These are phyloP conservation scores for Pichia paraexigua DNA, from an alignment of 805 yeast species.

Conservation along the genomic window DNA sequence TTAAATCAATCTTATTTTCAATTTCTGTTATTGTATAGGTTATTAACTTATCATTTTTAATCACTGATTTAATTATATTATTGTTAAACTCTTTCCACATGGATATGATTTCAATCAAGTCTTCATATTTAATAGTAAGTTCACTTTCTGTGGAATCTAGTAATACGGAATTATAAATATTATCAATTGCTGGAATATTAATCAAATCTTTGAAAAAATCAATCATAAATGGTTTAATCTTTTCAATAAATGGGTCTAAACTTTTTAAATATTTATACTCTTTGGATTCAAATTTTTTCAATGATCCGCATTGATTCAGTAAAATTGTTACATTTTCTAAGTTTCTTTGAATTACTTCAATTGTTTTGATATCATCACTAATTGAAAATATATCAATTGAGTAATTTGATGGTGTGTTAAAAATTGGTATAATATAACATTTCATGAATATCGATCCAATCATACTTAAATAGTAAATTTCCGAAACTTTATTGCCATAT, in stretches of 20 bases:
- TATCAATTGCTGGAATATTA: slow-evolving; percentile 48
- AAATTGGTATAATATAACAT: slow-evolving; percentile 40
- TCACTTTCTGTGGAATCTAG: slow-evolving; percentile 48
- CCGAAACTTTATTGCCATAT: slow-evolving; percentile 43
- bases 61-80: slow-evolving; percentile 7
- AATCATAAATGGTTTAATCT: slow-evolving; percentile 40
- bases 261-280: slow-evolving; percentile 70
- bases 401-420: slow-evolving; percentile 47
- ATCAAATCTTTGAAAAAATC: slow-evolving; percentile 40
- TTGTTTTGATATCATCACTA: slow-evolving; percentile 20
- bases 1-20: slow-evolving; percentile 18
- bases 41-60: slow-evolving; percentile 1
- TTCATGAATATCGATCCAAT: slow-evolving; percentile 60
- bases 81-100: slow-evolving; percentile 36
- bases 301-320: slow-evolving; percentile 55
- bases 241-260: slow-evolving; percentile 59
- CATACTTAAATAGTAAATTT: slow-evolving; percentile 52
- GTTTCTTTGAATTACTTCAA: slow-evolving; percentile 35
- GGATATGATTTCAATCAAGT: slow-evolving; percentile 37
- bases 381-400: slow-evolving; percentile 34
- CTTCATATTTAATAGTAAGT: slow-evolving; percentile 36
- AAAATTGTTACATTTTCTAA: slow-evolving; percentile 49
- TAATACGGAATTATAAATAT: slow-evolving; percentile 46
- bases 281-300: slow-evolving; percentile 51
- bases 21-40: slow-evolving; percentile 5